Percentiles rank a stretch among this genome's conserved stretches.
phyloP scores from a whole-genome alignment of 441 rosid genomes.

The Gossypium davidsonii region DNA sequence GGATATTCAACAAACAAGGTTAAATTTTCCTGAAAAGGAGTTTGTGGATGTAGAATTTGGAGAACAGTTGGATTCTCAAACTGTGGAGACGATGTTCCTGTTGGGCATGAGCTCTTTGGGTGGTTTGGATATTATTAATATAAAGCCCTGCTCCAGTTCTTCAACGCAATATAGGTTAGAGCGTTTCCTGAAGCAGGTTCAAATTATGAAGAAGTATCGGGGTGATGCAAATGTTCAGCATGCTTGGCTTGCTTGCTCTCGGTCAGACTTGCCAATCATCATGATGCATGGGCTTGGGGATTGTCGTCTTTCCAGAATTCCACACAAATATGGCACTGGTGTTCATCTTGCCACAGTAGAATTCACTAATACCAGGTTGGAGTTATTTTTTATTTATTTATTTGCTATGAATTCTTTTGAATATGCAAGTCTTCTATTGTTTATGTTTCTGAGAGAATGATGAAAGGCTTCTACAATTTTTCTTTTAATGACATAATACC shows the following conservation, averaged over 20 bases:
- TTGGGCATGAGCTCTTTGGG: conserved; percentile 40
- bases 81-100: conserved; percentile 47
- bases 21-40: conserved; percentile 6
- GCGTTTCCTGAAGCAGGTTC: conserved; percentile 72
- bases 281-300: conserved; percentile 61
- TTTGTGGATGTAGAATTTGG: conserved; percentile 26
- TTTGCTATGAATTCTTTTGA: neutral
- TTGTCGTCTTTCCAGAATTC: conserved; percentile 45
- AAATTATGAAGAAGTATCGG: conserved; percentile 54
- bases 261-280: conserved; percentile 35
- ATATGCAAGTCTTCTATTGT: neutral
- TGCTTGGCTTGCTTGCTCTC: conserved; percentile 88
- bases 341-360: conserved; percentile 67
- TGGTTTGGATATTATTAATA: conserved; percentile 38
- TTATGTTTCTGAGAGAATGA: neutral
- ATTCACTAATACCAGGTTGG: conserved; percentile 58
- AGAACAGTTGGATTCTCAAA: conserved; percentile 35
- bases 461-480: neutral
- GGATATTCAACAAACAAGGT: conserved; percentile 24
- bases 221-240: conserved; percentile 73
- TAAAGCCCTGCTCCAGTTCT: conserved; percentile 40
- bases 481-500: neutral
- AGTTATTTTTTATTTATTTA: neutral
- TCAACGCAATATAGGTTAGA: conserved; percentile 46
- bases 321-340: conserved; percentile 62